Base-by-base conservation (phyloP, 805 yeast genomes). In the Clavispora fructus region DNA sequence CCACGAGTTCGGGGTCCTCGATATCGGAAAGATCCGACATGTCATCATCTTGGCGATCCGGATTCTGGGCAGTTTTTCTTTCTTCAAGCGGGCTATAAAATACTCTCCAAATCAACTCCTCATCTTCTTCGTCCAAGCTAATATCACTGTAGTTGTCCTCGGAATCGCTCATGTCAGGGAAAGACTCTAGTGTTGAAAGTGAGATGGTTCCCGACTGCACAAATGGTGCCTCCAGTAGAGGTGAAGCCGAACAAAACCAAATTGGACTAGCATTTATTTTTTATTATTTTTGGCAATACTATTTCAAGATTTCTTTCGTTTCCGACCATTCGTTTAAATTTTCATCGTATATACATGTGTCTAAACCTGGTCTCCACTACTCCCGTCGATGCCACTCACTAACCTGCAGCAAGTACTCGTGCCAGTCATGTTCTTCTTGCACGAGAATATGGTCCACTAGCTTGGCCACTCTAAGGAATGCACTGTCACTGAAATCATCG, bases 71-170 rank as follows among this genome's bases (percentile, higher is more conserved):
- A 23, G 16, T 16, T 19, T 47, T 43, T 13, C 42, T 41, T 25
- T 47, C 48, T 40, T 63, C 67, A 9, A 50, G 41, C 12, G 59
- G 61, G 35, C 63, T 57, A 45, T 67, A 71, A 45, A 71, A 71
- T 2, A 71, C 75, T 23, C 71, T 57, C 65, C 74, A 69, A 6
- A 71, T 67, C 53, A 71, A 62, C 48, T 68, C 75, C 52, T 71
- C 76, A 41, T 72, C 77, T 30, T 71, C 75, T 51, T 69, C 75
- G 39, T 71, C 75, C 17, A 71, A 57, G 50, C 73, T 67, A 7
- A 69, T 67, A 48, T 70, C 75, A 40, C 70, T 65, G 35, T 47
- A 50, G n/a, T 44, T 31, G 44, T 52, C 52, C 25, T 54, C 58
- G 31, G 51, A 47, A 42, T 52, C 56, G 29, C 55, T 54, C 58